phyloP scores from a whole-genome alignment of 2,329 filamentous ascomycete genomes.

The Penicillium rolfsii region DNA sequence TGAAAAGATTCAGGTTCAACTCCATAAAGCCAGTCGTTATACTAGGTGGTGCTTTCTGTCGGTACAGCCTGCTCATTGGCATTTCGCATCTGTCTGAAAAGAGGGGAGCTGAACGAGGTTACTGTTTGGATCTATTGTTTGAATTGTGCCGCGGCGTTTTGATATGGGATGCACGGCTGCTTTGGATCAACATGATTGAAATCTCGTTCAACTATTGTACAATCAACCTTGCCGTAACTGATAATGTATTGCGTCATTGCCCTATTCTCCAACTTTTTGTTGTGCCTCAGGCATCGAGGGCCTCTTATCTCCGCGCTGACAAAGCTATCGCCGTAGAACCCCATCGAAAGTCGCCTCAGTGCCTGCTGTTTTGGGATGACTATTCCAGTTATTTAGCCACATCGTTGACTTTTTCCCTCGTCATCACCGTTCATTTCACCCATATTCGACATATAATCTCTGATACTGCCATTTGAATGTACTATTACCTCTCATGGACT shows the following conservation, averaged over 20 bases:
- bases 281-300: constrained; percentile 4
- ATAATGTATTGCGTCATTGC: neutral
- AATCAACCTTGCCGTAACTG: neutral
- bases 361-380: constrained; percentile 18
- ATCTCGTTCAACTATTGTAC: neutral
- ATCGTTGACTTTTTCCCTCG: neutral
- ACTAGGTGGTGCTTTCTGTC: too few species aligned
- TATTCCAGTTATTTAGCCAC: constrained; percentile 10
- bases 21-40: too few species aligned
- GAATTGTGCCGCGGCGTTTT: too few species aligned
- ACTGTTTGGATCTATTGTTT: neutral
- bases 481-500: constrained; percentile 13
- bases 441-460: neutral
- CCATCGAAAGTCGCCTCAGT: constrained; percentile 31
- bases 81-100: neutral
- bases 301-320: constrained; percentile 38
- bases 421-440: neutral
- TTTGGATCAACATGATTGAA: neutral
- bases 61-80: neutral
- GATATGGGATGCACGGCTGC: too few species aligned
- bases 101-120: neutral
- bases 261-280: neutral
- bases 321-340: constrained; percentile 38
- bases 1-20: too few species aligned
- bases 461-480: too few species aligned